phyloP scores from a whole-genome alignment of 768 basidiomycete species.

The Sporobolomyces pararoseus region DNA sequence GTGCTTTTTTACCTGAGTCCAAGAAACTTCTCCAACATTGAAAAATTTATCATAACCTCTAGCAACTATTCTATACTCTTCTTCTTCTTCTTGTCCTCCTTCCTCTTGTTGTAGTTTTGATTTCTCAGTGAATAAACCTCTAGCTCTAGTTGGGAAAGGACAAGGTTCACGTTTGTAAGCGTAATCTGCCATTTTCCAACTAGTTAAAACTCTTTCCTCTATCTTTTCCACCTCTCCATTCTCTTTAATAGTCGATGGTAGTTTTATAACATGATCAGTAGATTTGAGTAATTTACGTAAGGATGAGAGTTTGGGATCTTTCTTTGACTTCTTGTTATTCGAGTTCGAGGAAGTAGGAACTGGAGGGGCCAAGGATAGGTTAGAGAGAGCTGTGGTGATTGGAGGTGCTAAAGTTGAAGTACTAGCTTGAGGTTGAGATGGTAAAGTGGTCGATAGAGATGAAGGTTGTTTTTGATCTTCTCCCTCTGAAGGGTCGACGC shows the following conservation, averaged over 20 bases:
- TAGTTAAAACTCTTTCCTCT: conserved; percentile 54
- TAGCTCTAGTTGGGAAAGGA: conserved; percentile 89
- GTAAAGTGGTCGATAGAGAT: neutral
- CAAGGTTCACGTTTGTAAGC: conserved; percentile 85
- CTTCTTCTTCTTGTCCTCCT: conserved; percentile 31
- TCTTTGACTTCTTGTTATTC: neutral
- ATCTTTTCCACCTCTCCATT: conserved; percentile 2
- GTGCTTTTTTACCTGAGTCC: conserved; percentile 87
- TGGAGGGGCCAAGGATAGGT: neutral
- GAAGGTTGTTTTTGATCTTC: neutral
- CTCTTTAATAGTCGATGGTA: conserved; percentile 4
- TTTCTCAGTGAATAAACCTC: conserved; percentile 72
- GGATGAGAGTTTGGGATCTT: neutral
- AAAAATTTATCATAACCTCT: conserved; percentile 99
- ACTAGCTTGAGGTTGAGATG: neutral
- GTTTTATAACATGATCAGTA: conserved; percentile 34
- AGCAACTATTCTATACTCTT: conserved; percentile 61
- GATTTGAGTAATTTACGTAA: conserved; percentile 27
- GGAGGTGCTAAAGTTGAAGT: neutral
- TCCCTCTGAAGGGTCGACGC: no score
- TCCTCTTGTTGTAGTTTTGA: no score
- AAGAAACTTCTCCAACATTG: conserved; percentile 92
- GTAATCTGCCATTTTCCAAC: conserved; percentile 98
- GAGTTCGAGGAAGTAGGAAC: neutral
- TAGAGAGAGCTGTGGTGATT: neutral